These are phyloP conservation scores for Rubroshorea leprosula DNA, from an alignment of 345 rosid genomes.

Conservation along the genomic window DNA sequence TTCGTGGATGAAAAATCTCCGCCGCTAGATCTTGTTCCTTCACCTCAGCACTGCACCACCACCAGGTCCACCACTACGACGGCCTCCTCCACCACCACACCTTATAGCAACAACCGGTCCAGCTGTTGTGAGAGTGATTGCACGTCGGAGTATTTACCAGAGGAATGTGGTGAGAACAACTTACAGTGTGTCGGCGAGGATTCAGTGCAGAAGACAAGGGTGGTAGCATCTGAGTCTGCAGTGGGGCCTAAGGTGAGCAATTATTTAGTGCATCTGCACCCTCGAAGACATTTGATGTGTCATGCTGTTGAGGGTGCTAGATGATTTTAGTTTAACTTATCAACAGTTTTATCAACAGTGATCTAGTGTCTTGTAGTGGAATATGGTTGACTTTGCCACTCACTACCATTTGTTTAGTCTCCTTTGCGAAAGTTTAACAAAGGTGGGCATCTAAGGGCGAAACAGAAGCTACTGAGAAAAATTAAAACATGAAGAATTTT, in stretches of 20 bases:
- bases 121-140: constrained; percentile 91
- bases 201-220: constrained; percentile 24
- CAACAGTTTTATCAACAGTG: constrained; percentile 2
- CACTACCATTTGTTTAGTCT: too few relatives aligned
- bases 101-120: constrained; percentile 38
- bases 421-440: too few relatives aligned
- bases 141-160: constrained; percentile 55
- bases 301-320: constrained; percentile 37
- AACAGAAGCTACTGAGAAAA: not conserved
- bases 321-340: constrained; percentile 6
- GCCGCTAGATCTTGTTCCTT: constrained; percentile 17
- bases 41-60: too few relatives aligned
- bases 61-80: constrained; percentile 26
- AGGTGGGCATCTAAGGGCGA: too few relatives aligned
- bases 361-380: constrained; percentile 21
- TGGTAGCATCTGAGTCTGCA: constrained; percentile 19
- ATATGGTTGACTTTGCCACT: constrained; percentile 17
- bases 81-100: constrained; percentile 27
- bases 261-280: constrained; percentile 15
- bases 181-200: constrained; percentile 56
- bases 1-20: constrained; percentile 35
- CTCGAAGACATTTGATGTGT: constrained; percentile 24
- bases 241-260: constrained; percentile 55
- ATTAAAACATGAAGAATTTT: not conserved
- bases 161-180: constrained; percentile 17